Evolutionary conservation across 2,329 filamentous ascomycete species (phyloP).

Genomic region (Dryadomyces quercus-mongolicae): DNA sequence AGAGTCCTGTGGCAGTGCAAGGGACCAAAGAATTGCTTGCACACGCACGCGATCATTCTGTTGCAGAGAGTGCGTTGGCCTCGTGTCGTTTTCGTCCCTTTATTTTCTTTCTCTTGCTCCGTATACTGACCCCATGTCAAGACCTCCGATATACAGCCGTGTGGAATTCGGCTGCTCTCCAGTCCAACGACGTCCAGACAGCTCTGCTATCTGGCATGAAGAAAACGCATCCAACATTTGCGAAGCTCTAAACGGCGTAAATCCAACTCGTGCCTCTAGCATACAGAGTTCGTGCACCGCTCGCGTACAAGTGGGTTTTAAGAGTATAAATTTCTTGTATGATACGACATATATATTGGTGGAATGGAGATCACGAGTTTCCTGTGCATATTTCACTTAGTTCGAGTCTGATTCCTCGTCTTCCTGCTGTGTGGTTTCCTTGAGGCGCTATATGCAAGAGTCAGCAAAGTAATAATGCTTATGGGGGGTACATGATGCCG

Average conservation of each 20-base stretch:
- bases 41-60: constrained; percentile 64
- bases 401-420: constrained; percentile 17
- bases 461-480: neutral
- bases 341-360: too few species aligned
- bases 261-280: neutral
- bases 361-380: neutral
- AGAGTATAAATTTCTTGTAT: too few species aligned
- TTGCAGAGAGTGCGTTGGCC: constrained; percentile 55
- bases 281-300: neutral
- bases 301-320: neutral
- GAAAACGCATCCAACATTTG: constrained; percentile 71
- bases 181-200: constrained; percentile 63
- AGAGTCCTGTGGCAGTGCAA: constrained; percentile 80
- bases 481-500: constrained; percentile 12
- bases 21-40: constrained; percentile 82
- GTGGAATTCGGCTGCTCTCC: constrained; percentile 78
- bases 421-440: constrained; percentile 20
- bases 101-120: neutral
- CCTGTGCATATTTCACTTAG: neutral
- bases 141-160: constrained; percentile 70
- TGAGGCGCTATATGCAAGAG: constrained; percentile 14
- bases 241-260: constrained; percentile 53
- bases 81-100: neutral
- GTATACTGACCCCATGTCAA: constrained; percentile 16
- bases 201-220: constrained; percentile 66